Base-by-base conservation (phyloP, 345 rosid genomes). In the Hibiscus trionum region DNA sequence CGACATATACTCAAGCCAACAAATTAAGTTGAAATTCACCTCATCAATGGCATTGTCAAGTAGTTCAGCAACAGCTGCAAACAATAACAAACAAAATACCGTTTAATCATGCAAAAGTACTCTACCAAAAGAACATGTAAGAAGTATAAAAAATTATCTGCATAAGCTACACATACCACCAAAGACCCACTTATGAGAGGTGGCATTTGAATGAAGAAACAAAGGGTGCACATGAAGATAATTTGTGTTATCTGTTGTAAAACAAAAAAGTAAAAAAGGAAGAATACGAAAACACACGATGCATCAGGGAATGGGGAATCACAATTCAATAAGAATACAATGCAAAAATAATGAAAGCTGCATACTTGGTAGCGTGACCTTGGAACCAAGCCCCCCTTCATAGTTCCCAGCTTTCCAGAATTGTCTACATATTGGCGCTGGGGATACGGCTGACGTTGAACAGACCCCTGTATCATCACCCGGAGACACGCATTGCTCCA, bases 141-240 rank as follows among this genome's bases (percentile, higher is more conserved):
- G 8, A 73, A 62, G 33, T 11, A 19, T 52, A 24, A 61, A 31
- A 49, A 50, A 60, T 67, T 33, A 42, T 52, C 44, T 19, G 49
- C 8, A 69, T 59, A 50, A 65, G 59, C 59, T 27, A 50, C 52
- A 72, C 93, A 79, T 90, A 91, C 98, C 98, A 16, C 97, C 98
- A 84, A 91, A 91, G 21, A 88, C 97, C 98, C 98, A 94, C 79
- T 91, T 91, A 80, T 91, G 98, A 46, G 98, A 94, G 64, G 98
- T 94, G 72, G 98, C 98, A 86, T 94, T 94, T 67, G 97, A 94
- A 83, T 94, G 97, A 79, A 94, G 96, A 82, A 94, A 94, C 95
- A 90, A 78, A 9, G 98, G 98, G 70, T 91, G 97, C 72, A 94
- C 95, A 78, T 90, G 97, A 63, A 91, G 88, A 85, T 87, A 85